Base-by-base conservation (phyloP, 345 rosid genomes). In the Sonneratia alba region DNA sequence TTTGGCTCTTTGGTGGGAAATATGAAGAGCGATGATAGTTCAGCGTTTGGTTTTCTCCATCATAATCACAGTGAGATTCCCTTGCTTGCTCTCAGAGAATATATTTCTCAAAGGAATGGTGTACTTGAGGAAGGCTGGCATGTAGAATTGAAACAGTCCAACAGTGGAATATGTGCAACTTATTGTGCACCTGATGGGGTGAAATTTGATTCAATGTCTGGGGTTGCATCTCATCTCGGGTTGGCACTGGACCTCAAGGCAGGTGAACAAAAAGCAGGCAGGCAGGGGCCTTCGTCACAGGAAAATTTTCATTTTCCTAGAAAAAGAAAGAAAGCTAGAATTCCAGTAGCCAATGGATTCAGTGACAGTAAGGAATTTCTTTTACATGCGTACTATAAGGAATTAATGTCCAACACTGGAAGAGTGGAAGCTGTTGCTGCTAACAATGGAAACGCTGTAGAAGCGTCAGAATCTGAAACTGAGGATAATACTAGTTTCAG, bases 211-310 rank as follows among this genome's bases (percentile, higher is more conserved):
- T 87, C 97, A 64, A 72, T 89, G 85, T 77, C 78, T 76, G 96
- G 86, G 80, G 98, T 94, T 84, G 97, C 96, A 75, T 74, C 77
- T 76, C 84, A 91, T 86, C 89, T 94, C 73, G 98, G 97, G 48
- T 80, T 94, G 85, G 71, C 73, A 62, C 51, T 86, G 47, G 85
- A 79, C 76, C 77, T 76, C 82, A 83, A 61, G 69, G 71, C 77
- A 69, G 71, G 81, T 83, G 89, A 85, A 71, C 36, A 78, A 15
- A 87, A 82, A 71, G 72, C 80, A 47, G 84, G 78, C 76, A 76
- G 74, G 64, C 86, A 79, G 78, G 86, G 81, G 59, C 79, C 86
- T 86, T 73, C 83, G 71, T 74, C 79, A 51, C 88, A 77, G 71
- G 97, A 87, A 74, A 83, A 77, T 67, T 73, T 79, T 78, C 87